Evolutionary conservation across 1,139 yeast species (phyloP).

Genomic region (Debaryomyces sp.): DNA sequence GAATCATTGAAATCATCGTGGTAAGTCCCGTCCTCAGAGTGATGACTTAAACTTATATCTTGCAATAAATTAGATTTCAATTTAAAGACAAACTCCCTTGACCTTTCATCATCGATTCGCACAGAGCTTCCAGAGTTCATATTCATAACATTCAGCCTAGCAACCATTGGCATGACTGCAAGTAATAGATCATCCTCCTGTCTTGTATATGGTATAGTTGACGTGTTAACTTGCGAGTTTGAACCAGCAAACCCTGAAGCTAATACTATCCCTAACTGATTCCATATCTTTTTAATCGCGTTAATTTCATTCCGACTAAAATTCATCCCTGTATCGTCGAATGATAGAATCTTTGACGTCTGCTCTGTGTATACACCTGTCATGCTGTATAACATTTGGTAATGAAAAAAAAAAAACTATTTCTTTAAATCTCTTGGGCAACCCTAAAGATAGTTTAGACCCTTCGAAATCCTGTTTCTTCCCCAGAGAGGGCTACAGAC

Average conservation of each 20-base stretch:
- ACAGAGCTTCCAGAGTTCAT: not conserved
- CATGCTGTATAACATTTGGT: not conserved
- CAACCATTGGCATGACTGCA: not conserved
- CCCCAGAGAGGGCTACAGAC: not conserved
- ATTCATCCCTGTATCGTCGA: not conserved
- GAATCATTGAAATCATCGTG: not conserved
- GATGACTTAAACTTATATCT: not conserved
- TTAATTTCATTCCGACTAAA: slow-evolving; percentile 7
- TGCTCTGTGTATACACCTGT: not conserved
- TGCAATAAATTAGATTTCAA: slow-evolving; percentile 3
- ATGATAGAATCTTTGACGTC: not conserved
- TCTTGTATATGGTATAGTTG: not conserved
- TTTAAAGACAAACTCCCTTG: not conserved
- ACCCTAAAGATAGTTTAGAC: not conserved
- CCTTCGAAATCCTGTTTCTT: not conserved
- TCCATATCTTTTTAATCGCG: slow-evolving; percentile 5
- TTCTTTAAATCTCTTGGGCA: not conserved
- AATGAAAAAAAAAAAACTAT: not conserved
- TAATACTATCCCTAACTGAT: slow-evolving; percentile 5
- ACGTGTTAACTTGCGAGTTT: not conserved
- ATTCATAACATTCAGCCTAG: not conserved
- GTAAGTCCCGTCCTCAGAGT: not conserved
- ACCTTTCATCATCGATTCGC: not conserved
- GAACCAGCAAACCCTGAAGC: slow-evolving; percentile 3
- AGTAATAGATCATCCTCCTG: not conserved